Percentiles rank a stretch among this genome's conserved stretches.
Conservation (phyloP, 2,329 filamentous ascomycete species). For the Diplodia mutila region DNA sequence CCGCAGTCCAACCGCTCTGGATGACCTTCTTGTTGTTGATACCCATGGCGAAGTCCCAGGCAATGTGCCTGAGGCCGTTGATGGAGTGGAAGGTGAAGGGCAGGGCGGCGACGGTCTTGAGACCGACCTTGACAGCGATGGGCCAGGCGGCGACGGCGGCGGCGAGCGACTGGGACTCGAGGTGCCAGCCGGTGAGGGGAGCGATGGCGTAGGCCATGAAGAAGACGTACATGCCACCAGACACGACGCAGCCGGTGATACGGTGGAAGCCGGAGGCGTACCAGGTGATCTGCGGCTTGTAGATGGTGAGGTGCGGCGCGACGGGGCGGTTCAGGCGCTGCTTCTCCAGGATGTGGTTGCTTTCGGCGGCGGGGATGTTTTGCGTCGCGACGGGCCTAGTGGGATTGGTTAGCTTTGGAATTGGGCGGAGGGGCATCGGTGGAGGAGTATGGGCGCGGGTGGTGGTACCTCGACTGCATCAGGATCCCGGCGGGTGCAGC, state of each 20-base stretch:
- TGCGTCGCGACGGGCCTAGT: conserved; percentile 58
- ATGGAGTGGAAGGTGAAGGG: conserved; percentile 71
- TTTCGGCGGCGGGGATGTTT: conserved; percentile 59
- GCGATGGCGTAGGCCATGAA: conserved; percentile 79
- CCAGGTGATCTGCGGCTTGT: conserved; percentile 85
- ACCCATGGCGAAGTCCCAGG: conserved; percentile 67
- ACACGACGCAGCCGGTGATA: conserved; percentile 76
- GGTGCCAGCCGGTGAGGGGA: conserved; percentile 72
- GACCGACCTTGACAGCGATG: conserved; percentile 58
- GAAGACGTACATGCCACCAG: conserved; percentile 78
- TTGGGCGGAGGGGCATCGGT: not conserved
- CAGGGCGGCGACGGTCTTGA: conserved; percentile 63
- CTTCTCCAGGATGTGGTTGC: conserved; percentile 69
- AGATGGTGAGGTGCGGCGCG: conserved; percentile 83
- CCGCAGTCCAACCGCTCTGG: conserved; percentile 65
- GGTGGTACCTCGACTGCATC: conserved; percentile 53
- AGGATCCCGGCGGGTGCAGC: conserved; percentile 42
- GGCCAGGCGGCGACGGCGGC: conserved; percentile 67
- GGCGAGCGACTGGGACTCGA: conserved; percentile 66
- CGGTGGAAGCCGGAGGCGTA: conserved; percentile 76
- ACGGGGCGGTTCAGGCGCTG: conserved; percentile 84
- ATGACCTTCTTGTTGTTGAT: conserved; percentile 68
- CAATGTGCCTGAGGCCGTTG: conserved; percentile 73
- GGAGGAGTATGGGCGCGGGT: not conserved
- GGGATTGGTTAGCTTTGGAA: conserved; percentile 16